phyloP scores from a whole-genome alignment of 2,329 filamentous ascomycete species.

The Apiospora phragmitis region DNA sequence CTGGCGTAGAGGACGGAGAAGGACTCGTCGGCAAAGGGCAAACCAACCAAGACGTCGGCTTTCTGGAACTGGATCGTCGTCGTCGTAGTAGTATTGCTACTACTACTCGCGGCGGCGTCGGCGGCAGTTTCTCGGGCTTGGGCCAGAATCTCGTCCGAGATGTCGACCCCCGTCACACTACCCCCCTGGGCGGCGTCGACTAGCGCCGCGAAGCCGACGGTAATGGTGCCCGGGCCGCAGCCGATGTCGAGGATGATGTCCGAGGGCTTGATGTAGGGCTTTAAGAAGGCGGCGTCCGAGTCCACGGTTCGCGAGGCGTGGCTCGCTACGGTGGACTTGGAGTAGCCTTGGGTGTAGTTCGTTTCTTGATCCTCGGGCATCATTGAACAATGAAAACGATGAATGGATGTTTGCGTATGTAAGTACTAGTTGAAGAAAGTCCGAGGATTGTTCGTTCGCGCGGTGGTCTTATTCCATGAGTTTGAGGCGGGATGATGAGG shows the following conservation, averaged over 20 bases:
- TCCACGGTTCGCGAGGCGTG: slow-evolving; percentile 44
- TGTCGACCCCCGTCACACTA: slow-evolving; percentile 41
- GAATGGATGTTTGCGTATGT: neutral
- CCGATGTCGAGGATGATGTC: slow-evolving; percentile 47
- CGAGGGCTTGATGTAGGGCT: slow-evolving; percentile 39
- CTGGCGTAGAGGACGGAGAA: slow-evolving; percentile 46
- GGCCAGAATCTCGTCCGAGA: slow-evolving; percentile 32
- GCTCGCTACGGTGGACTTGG: slow-evolving; percentile 35
- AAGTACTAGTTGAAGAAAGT: no score
- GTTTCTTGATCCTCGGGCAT: neutral
- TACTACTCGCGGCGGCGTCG: neutral
- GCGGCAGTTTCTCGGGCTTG: slow-evolving; percentile 24
- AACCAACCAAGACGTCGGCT: slow-evolving; percentile 35
- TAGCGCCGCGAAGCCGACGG: slow-evolving; percentile 40
- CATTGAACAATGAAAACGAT: neutral
- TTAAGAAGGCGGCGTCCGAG: slow-evolving; percentile 43
- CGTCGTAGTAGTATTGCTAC: no score
- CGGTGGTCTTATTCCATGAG: no score
- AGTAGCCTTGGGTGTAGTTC: slow-evolving; percentile 40
- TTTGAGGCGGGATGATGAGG: no score
- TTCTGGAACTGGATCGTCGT: slow-evolving; percentile 28
- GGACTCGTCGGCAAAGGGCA: slow-evolving; percentile 38
- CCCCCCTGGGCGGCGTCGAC: slow-evolving; percentile 23
- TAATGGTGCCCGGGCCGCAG: slow-evolving; percentile 51
- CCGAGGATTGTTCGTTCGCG: neutral